Base-by-base conservation (phyloP, 108 stramenopile species). In the Phaeodactylum tricornutum region DNA sequence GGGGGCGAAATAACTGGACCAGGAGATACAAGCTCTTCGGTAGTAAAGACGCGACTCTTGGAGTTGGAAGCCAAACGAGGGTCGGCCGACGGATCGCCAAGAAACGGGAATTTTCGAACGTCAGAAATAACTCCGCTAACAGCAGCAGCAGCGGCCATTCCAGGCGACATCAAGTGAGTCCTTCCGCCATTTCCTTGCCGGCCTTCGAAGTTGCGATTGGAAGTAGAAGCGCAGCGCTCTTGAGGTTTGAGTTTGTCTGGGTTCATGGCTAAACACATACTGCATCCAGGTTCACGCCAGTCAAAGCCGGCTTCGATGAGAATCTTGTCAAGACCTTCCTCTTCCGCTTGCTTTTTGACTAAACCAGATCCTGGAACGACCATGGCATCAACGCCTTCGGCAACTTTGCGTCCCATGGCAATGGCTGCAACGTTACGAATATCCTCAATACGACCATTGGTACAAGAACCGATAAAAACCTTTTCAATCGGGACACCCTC, bases 251-350 rank as follows among this genome's bases (percentile, higher is more conserved):
- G 74, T 59, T 92, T 90, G 55, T 95, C 94, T 30, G 90, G 62
- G 47, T 95, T 95, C 94, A 95, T 95, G 24, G 90, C 94, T 42
- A 95, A 76, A 54, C 94, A 95, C 94, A 95, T 95, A 65, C 67
- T 71, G 69, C 94, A 92, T 56, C 94, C 91, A n/a, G 91, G 91
- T 67, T 92, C 94, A 26, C 91, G 73, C 84, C 86, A 95, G 47
- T 95, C 91, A 51, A 95, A 95, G 23, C 94, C 94, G 29, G 94
- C 94, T 31, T 88, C 91, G 1, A 66, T 61, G 14, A 95, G 62
- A 38, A 95, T 87, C 59, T 83, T 79, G 53, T 95, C 94, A 29
- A 95, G 59, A 25, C 94, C 94, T 69, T 95, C 94, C 15, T 75
- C 69, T 64, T 91, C 89, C 30, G 94, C 94, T 57, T 92, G 90